Base-by-base conservation (phyloP, 2,329 filamentous ascomycete species). In the Herpotrichia juniperi region DNA sequence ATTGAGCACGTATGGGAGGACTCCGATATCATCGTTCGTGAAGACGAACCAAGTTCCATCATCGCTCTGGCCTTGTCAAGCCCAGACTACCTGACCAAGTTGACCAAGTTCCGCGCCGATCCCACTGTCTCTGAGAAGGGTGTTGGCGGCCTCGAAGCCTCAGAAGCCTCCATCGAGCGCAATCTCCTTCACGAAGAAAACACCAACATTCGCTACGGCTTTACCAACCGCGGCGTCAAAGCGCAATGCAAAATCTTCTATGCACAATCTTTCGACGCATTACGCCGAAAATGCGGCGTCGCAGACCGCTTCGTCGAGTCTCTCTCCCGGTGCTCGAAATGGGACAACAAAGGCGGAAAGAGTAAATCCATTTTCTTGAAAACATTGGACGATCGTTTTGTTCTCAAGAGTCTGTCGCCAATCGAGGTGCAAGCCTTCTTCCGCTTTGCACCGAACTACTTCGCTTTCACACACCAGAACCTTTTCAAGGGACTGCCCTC, bases 161-260 rank as follows among this genome's bases (percentile, higher is more conserved):
- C 62, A 16, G 88, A 96, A 68, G 82, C 83, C 1, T 90, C 90
- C 45, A 84, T 97, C 9, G 93, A 99, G 73, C 88, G 89, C 58
- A 94, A 91, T 31, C 80, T 99, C 22, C 80, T 96, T 26, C 86
- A 91, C 57, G 84, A 88, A 25, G 96, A 91, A 0, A 93, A 93
- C 31, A 96, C 91, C 1, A 94, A 99, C 73, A 86, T 97, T 61
- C 96, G 96, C 69, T 99, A 97, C 70, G 91, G 96, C 54, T 99
- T 97, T 75, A 88, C 88, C 24, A 93, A 97, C 70, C 92, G 93
- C 0, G 87, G 90, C n/a, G 93, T 96, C 2, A 91, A 89, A 65
- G 96, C 97, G 84, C 88, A 93, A 44, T 97, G 96, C 79, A 99
- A 99, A 75, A 94, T 99, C 42, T 97, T 99, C 74, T 99, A 96